Conservation (phyloP, 2,329 filamentous ascomycete genomes). For the Fusarium brevicatenulatum region DNA sequence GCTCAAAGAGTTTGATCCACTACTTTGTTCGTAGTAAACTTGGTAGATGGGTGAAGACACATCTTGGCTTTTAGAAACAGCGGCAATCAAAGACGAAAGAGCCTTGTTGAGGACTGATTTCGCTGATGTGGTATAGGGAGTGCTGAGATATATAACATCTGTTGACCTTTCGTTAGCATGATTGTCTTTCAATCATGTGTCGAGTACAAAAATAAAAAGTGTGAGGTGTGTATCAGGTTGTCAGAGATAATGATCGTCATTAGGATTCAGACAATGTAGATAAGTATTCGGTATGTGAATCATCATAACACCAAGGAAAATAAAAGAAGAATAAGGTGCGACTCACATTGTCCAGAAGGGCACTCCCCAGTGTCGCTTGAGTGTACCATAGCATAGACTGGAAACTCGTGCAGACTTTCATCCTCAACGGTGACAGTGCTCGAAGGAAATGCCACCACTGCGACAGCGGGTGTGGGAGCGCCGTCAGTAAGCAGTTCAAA, state of each 20-base stretch:
- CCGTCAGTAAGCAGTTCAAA: constrained; percentile 80
- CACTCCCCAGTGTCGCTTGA: constrained; percentile 95
- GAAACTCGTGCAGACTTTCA: constrained; percentile 52
- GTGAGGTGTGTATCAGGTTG: constrained; percentile 76
- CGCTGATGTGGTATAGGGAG: constrained; percentile 49
- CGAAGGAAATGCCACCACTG: constrained; percentile 73
- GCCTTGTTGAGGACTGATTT: constrained; percentile 53
- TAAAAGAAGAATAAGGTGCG: constrained; percentile 25
- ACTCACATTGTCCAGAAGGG: constrained; percentile 89
- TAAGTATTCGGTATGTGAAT: constrained; percentile 90
- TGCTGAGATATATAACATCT: constrained; percentile 53
- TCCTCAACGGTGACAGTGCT: constrained; percentile 54
- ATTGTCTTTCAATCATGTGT: constrained; percentile 7
- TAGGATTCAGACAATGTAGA: constrained; percentile 99
- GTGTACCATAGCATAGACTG: constrained; percentile 75
- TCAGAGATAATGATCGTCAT: constrained; percentile 90
- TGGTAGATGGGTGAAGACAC: constrained; percentile 57
- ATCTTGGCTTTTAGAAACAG: constrained; percentile 44
- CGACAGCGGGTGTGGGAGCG: constrained; percentile 77
- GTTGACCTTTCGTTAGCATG: constrained; percentile 47
- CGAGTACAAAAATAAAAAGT: constrained; percentile 14
- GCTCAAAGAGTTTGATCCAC: constrained; percentile 41
- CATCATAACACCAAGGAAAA: constrained; percentile 76
- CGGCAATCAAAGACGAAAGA: constrained; percentile 54
- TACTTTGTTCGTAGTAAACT: constrained; percentile 66